Conservation (phyloP, 1,139 yeast genomes). For the Zygoascus sp. region DNA sequence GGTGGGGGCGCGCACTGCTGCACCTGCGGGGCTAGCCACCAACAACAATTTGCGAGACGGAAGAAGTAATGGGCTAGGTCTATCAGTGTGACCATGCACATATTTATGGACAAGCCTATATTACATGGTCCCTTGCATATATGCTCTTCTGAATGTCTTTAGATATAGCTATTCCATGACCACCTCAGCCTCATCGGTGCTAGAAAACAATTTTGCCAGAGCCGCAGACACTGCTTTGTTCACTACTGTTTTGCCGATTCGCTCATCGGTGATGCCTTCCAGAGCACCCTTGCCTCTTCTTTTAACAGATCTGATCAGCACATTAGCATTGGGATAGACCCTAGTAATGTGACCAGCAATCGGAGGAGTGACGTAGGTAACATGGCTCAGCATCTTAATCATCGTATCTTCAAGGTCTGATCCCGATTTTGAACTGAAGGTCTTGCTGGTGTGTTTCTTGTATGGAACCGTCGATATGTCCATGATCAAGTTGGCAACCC, state of each 20-base stretch:
- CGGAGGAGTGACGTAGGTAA: constrained; percentile 44
- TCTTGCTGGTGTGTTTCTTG: constrained; percentile 34
- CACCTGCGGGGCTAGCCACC: too few relatives aligned
- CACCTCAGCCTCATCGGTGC: constrained; percentile 19
- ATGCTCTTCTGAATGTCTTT: too few relatives aligned
- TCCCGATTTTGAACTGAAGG: constrained; percentile 43
- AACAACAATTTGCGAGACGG: too few relatives aligned
- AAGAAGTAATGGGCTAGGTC: too few relatives aligned
- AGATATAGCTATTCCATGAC: background rate
- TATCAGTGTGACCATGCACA: too few relatives aligned
- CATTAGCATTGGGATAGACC: constrained; percentile 21
- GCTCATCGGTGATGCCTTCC: constrained; percentile 17
- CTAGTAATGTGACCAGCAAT: constrained; percentile 20
- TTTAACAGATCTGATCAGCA: constrained; percentile 19
- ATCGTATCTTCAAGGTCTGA: constrained; percentile 39
- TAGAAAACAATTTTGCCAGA: constrained; percentile 21
- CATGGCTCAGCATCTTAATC: constrained; percentile 42
- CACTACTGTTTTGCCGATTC: constrained; percentile 10
- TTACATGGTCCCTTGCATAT: too few relatives aligned
- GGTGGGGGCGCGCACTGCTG: too few relatives aligned
- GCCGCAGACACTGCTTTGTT: constrained; percentile 18
- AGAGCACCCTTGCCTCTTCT: constrained; percentile 22
- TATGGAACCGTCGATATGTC: constrained; percentile 26
- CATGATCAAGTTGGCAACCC: constrained; percentile 24
- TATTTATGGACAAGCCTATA: background rate